Base-by-base conservation (phyloP, 257 asterid genomes). In the Rauvolfia tetraphylla region DNA sequence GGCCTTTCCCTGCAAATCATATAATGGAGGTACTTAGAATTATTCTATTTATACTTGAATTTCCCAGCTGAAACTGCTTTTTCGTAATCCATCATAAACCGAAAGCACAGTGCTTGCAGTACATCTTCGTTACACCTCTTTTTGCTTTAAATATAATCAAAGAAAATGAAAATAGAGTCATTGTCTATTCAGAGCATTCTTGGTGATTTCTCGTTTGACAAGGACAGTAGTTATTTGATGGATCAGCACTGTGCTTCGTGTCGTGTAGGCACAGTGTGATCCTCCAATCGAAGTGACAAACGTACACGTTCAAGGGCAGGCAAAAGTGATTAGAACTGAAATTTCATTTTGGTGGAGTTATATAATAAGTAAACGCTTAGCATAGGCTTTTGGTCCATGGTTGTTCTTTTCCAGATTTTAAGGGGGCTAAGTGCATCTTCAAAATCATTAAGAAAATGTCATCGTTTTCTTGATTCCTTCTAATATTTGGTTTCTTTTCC, bases 1-100 rank as follows among this genome's bases (percentile, higher is more conserved):
- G 98, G 98, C 98, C 98, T 81, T 95, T 95, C 58, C 97, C 98
- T 31, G 87, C 92, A 23, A 38, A 83, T 84, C 98, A 92, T 79
- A 81, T 95, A 31, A 89, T 91, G 98, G 97, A 90, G 98, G 98
- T 92, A 90, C 33, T n/a, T 61, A 11, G 54, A 22, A 72, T 67
- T 22, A 49, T 67, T 66, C 76, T 62, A 29, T 54, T 29, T 41
- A 18, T 72, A 20, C 25, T 46, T 33, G 18, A 14, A 22, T 56
- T 76, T 56, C 38, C n/a, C 11, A 14, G 36, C 7, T 34, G 46
- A 11, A 29, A 27, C 18, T 73, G 51, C 56, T n/a, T 38, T n/a
- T n/a, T n/a, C n/a, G n/a, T n/a, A n/a, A n/a, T n/a, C n/a, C 11
- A 20, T 20, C 36, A 66, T 66, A 66, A 39, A 20, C 25, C 7